Conservation (phyloP, 2,329 filamentous ascomycete species). For the Fusarium illudens region DNA sequence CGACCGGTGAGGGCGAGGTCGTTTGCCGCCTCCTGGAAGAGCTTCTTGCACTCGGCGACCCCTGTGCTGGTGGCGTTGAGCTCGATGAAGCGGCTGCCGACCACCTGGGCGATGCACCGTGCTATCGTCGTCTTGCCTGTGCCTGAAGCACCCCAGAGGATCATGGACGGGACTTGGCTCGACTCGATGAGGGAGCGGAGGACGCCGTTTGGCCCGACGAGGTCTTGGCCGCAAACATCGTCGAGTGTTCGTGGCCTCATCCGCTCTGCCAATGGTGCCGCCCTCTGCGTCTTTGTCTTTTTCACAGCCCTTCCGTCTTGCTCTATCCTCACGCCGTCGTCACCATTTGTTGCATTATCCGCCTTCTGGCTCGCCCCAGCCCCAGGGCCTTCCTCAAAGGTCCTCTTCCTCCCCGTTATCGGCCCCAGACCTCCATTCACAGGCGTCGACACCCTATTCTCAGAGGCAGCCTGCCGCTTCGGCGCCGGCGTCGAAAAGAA, state of each 20-base stretch:
- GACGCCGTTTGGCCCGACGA: conserved; percentile 86
- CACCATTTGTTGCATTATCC: conserved; percentile 13
- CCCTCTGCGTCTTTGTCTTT: conserved; percentile 73
- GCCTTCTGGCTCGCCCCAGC: conserved; percentile 21
- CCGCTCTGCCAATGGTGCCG: conserved; percentile 88
- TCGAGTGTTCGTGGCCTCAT: conserved; percentile 89
- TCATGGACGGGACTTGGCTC: conserved; percentile 90
- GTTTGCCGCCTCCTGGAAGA: conserved; percentile 84
- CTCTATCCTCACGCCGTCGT: conserved; percentile 23
- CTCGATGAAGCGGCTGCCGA: conserved; percentile 88
- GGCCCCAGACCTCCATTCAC: conserved; percentile 45
- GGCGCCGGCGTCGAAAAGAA: conserved; percentile 70
- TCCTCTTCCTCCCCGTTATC: conserved; percentile 57
- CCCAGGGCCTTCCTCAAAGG: conserved; percentile 64
- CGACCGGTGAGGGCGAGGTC: conserved; percentile 83
- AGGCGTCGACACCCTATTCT: conserved; percentile 45
- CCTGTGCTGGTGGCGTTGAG: conserved; percentile 93
- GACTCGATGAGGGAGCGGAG: conserved; percentile 86
- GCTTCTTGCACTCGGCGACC: conserved; percentile 89
- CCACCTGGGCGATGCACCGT: conserved; percentile 83
- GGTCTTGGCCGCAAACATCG: conserved; percentile 88
- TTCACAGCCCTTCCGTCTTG: conserved; percentile 61
- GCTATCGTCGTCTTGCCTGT: conserved; percentile 94
- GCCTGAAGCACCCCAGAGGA: conserved; percentile 86
- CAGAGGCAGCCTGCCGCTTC: conserved; percentile 58